phyloP scores from a whole-genome alignment of 73 alveolate species.

The Paramecium biaurelia region DNA sequence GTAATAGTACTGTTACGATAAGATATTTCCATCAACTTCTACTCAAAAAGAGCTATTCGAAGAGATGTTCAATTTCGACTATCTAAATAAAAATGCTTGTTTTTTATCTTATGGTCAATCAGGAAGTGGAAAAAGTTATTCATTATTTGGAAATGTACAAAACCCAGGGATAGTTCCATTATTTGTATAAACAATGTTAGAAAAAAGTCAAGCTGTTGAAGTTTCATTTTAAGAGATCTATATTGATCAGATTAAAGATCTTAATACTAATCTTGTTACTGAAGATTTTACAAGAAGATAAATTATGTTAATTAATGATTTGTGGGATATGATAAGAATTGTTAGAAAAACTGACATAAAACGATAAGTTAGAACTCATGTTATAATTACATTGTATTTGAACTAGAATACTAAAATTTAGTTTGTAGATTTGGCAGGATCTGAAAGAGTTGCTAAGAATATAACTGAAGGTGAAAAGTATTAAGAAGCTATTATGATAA shows the following conservation, averaged over 20 bases:
- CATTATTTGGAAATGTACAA: background rate
- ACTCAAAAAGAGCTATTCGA: slow-evolving; percentile 37
- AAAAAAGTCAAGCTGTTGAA: background rate
- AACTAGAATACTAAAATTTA: slow-evolving; percentile 12
- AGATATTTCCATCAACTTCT: background rate
- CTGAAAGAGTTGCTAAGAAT: slow-evolving; percentile 65
- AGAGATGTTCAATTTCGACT: background rate
- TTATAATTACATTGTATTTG: slow-evolving; percentile 13
- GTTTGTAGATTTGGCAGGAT: slow-evolving; percentile 67
- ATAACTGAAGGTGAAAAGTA: slow-evolving; percentile 61
- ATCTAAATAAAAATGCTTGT: background rate
- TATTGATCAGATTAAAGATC: slow-evolving; percentile 19
- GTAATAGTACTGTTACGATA: background rate
- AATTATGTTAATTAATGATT: background rate
- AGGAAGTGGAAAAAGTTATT: slow-evolving; percentile 39
- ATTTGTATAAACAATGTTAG: background rate
- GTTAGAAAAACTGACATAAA: background rate
- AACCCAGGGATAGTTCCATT: slow-evolving; percentile 24
- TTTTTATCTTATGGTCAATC: slow-evolving; percentile 23
- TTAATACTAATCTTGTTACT: background rate
- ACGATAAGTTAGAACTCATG: background rate
- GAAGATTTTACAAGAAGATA: slow-evolving; percentile 23
- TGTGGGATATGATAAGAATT: slow-evolving; percentile 37
- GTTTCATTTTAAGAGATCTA: slow-evolving; percentile 45
- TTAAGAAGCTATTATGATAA: slow-evolving; percentile 58